Evolutionary conservation across 2,329 filamentous ascomycete species (phyloP), one percentile per base, ranked within the genome.

Genomic region (Polytolypa hystricis): DNA sequence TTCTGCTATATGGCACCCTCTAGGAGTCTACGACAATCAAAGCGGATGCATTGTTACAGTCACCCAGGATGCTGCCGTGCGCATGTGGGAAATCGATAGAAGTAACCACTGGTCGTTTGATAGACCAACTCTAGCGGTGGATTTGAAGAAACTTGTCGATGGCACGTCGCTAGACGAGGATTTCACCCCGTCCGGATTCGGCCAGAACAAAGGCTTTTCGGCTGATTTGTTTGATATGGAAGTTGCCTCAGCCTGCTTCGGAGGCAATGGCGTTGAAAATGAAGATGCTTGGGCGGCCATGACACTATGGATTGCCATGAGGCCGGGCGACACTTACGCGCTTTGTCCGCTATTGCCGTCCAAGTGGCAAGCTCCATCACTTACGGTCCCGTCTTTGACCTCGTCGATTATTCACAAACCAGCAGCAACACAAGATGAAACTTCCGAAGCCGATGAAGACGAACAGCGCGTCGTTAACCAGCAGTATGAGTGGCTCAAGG

Each of bases 301-400:
- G 83, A 96, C 91, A 0, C 69, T 98, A 8, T 98, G 89, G 84
- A 67, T 96, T 35, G 86, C 87, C n/a, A 98, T 95, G 82, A 77
- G 77, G 25, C 82, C 85, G 41, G 91, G 91, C 3, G 87, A 95
- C 53, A 73, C 96, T 4, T 98, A 98, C 53, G 87, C 89, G 2
- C 66, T 98, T 6, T 95, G 87, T 54, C 91, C 91, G 2, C 69
- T 98, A 27, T 67, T 98, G 20, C 91, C 91, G 1, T 77, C 78
- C 35, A 84, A 81, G 49, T 96, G 89, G 86, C 77, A 83, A 16
- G 78, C 81, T 16, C 78, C 81, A 10, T 71, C 79, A 1, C 81
- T 81, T 0, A 67, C 91, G 20, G 76, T 94, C 10, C 82, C 86
- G 2, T 86, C 85, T 0, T 69, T 95, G 15, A 84, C 84, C 1